Conservation (phyloP, 2,329 filamentous ascomycete species). For the Pyrenophora seminiperda region DNA sequence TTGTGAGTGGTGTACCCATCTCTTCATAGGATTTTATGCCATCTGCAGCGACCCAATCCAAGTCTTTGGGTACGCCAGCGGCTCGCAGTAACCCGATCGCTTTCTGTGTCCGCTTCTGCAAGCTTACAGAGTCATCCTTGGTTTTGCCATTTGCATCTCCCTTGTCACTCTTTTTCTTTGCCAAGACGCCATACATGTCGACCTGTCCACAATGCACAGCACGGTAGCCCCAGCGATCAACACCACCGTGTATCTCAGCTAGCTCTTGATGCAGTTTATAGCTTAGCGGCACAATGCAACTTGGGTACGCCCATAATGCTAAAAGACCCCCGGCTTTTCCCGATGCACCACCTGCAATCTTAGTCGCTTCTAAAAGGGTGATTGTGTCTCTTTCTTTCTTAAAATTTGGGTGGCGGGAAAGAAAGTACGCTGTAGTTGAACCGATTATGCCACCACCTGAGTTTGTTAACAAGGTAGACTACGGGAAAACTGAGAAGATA, state of each 20-base stretch:
- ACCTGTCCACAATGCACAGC: slow-evolving; percentile 74
- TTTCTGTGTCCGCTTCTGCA: slow-evolving; percentile 61
- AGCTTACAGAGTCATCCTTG: slow-evolving; percentile 52
- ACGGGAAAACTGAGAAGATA: too few relatives aligned
- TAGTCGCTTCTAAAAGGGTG: slow-evolving; percentile 83
- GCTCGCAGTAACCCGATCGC: slow-evolving; percentile 59
- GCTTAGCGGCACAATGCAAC: slow-evolving; percentile 80
- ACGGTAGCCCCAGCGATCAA: slow-evolving; percentile 84
- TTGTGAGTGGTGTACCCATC: slow-evolving; percentile 82
- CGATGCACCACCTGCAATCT: slow-evolving; percentile 87
- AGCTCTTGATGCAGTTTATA: slow-evolving; percentile 83
- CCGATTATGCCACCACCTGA: slow-evolving; percentile 91
- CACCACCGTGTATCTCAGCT: slow-evolving; percentile 80
- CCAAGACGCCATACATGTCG: slow-evolving; percentile 54
- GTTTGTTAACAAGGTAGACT: background rate
- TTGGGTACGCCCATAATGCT: slow-evolving; percentile 89
- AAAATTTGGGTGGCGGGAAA: slow-evolving; percentile 84
- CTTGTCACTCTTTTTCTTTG: slow-evolving; percentile 32
- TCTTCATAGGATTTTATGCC: slow-evolving; percentile 73
- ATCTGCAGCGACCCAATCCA: slow-evolving; percentile 81
- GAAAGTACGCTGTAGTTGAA: slow-evolving; percentile 85
- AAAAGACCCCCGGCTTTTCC: slow-evolving; percentile 93
- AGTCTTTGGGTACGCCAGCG: slow-evolving; percentile 71
- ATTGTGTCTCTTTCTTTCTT: slow-evolving; percentile 75
- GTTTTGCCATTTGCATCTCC: slow-evolving; percentile 41